phyloP scores from a whole-genome alignment of 2,329 filamentous ascomycete genomes.

The Hypoxylon sp. region DNA sequence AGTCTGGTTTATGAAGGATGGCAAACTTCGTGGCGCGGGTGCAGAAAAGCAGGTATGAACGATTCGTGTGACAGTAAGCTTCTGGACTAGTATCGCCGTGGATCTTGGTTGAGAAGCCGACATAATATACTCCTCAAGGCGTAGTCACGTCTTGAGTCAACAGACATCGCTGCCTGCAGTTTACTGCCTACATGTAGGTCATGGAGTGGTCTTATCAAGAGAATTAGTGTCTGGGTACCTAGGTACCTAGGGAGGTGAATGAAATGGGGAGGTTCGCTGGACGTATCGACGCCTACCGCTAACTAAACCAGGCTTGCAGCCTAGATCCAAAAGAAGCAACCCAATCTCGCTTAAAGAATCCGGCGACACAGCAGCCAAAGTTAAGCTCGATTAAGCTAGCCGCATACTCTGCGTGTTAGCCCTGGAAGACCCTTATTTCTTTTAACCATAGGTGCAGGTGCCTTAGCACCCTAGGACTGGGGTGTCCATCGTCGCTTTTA shows the following conservation, averaged over 20 bases:
- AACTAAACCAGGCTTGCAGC: conserved; percentile 12
- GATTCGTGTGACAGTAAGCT: not conserved
- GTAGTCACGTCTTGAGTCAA: not conserved
- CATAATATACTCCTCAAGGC: conserved; percentile 18
- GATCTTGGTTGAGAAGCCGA: not conserved
- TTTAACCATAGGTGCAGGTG: no score
- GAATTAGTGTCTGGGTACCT: conserved; percentile 2
- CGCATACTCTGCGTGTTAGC: not conserved
- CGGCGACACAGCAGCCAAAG: not conserved
- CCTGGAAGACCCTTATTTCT: conserved; percentile 9
- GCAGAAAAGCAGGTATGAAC: not conserved
- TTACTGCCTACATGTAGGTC: not conserved
- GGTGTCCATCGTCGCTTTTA: not conserved
- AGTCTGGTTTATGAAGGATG: not conserved
- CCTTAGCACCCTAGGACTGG: no score
- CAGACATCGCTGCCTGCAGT: conserved; percentile 24
- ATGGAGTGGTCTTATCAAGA: not conserved
- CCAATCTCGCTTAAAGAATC: conserved; percentile 19
- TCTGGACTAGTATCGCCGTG: not conserved
- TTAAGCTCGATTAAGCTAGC: conserved; percentile 8
- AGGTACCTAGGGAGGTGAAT: not conserved
- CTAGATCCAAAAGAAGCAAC: not conserved
- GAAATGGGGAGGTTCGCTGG: not conserved
- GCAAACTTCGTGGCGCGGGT: not conserved
- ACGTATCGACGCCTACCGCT: not conserved